Conservation (phyloP, 768 basidiomycete genomes). For the Collybia mongolica region DNA sequence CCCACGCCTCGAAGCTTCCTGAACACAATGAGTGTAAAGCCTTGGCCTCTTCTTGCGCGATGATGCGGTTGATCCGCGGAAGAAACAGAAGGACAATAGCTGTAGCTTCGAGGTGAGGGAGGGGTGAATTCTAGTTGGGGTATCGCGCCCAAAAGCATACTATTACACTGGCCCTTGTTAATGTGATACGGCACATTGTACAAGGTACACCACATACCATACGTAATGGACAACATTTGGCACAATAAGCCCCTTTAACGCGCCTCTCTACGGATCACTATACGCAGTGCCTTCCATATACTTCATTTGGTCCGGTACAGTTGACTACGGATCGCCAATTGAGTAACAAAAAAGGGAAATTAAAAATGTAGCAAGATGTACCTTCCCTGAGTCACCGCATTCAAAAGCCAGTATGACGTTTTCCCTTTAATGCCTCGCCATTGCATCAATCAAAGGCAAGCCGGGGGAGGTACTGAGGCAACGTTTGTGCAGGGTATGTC, state of each 20-base stretch:
- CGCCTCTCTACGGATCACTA: constrained; percentile 75
- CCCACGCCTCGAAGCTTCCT: constrained; percentile 74
- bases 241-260: constrained; percentile 87
- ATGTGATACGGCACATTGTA: too few relatives aligned
- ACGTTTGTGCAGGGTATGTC: too few relatives aligned
- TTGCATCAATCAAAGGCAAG: too few relatives aligned
- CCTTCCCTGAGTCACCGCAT: too few relatives aligned
- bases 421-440: too few relatives aligned
- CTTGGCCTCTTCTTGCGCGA: constrained; percentile 42
- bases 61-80: constrained; percentile 69
- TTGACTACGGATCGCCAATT: constrained; percentile 11
- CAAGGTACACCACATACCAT: constrained; percentile 48
- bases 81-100: constrained; percentile 63
- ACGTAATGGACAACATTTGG: constrained; percentile 86
- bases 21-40: constrained; percentile 79
- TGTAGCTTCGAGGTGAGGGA: constrained; percentile 64
- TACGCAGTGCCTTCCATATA: constrained; percentile 82
- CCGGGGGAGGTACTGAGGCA: too few relatives aligned
- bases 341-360: too few relatives aligned
- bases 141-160: constrained; percentile 71
- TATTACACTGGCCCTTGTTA: not conserved
- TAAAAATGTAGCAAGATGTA: too few relatives aligned
- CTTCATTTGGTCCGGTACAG: constrained; percentile 80
- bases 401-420: too few relatives aligned
- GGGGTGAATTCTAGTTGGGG: constrained; percentile 70